Percentiles rank a stretch among this genome's conserved stretches.
Conservation (phyloP, 495 filamentous ascomycete species). For the Podospora pseudopauciseta region DNA sequence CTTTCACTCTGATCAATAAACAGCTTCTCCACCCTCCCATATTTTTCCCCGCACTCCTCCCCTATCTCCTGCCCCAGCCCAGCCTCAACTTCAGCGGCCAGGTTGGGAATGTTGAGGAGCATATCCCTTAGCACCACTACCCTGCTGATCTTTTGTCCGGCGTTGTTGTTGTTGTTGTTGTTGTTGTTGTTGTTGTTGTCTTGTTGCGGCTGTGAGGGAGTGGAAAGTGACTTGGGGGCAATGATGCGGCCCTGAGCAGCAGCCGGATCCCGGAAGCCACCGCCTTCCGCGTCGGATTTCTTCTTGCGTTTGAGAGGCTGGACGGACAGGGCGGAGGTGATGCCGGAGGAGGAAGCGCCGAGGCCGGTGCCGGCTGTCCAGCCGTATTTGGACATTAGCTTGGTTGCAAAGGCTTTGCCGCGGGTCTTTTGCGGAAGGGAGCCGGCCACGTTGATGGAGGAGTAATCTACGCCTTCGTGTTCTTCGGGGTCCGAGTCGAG, state of each 20-base stretch:
- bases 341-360: slow-evolving; percentile 74
- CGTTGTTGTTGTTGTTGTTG: slow-evolving; percentile 28
- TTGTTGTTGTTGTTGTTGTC: slow-evolving; percentile 17
- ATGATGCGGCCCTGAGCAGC: slow-evolving; percentile 77
- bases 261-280: slow-evolving; percentile 65
- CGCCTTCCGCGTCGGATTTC: slow-evolving; percentile 71
- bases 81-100: slow-evolving; percentile 64
- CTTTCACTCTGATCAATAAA: slow-evolving; percentile 57
- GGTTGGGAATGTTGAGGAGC: slow-evolving; percentile 68
- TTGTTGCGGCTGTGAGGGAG: not conserved
- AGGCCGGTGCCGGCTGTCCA: slow-evolving; percentile 86
- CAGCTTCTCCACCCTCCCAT: slow-evolving; percentile 82
- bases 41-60: slow-evolving; percentile 84
- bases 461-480: slow-evolving; percentile 39
- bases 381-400: slow-evolving; percentile 86
- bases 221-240: slow-evolving; percentile 48
- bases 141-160: slow-evolving; percentile 60
- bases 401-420: slow-evolving; percentile 65
- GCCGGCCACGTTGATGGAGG: slow-evolving; percentile 28
- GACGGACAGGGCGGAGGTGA: slow-evolving; percentile 75
- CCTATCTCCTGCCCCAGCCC: slow-evolving; percentile 91
- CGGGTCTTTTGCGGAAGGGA: slow-evolving; percentile 69
- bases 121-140: slow-evolving; percentile 78
- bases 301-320: slow-evolving; percentile 80
- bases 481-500: slow-evolving; percentile 42